Conservation (phyloP, 805 yeast genomes). For the Zygotorulaspora florentina region DNA sequence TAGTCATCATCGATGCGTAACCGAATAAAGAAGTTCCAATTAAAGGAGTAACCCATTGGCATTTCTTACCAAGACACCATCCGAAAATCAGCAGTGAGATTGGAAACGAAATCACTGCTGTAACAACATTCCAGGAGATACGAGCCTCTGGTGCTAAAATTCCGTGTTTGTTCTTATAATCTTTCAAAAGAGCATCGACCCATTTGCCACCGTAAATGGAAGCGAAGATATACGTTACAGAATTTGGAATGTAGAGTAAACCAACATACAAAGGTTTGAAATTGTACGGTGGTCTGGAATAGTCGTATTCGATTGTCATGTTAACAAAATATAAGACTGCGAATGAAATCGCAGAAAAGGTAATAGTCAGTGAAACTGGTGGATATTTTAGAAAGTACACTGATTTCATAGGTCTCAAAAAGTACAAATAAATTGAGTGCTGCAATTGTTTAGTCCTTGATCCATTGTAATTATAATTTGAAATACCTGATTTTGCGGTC, state of each 20-base stretch:
- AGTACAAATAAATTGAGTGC: conserved; percentile 41
- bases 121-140: conserved; percentile 65
- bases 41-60: conserved; percentile 74
- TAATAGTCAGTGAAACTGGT: conserved; percentile 63
- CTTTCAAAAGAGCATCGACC: conserved; percentile 58
- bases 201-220: conserved; percentile 79
- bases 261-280: conserved; percentile 66
- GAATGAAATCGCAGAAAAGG: conserved; percentile 68
- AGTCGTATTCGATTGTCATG: conserved; percentile 63
- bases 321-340: conserved; percentile 68
- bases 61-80: conserved; percentile 67
- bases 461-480: not conserved
- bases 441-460: conserved; percentile 18
- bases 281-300: conserved; percentile 62
- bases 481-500: conserved; percentile 7
- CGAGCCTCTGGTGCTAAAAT: conserved; percentile 71
- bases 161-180: conserved; percentile 58
- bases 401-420: conserved; percentile 58
- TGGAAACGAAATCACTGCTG: conserved; percentile 61
- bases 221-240: conserved; percentile 69
- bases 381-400: conserved; percentile 62
- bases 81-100: conserved; percentile 70
- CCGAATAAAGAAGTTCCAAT: conserved; percentile 82
- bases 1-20: conserved; percentile 76
- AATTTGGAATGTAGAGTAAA: conserved; percentile 75